A percentile compares a stretch with the other conserved stretches of the same genome.
Conservation (phyloP, 2,329 filamentous ascomycete genomes). For the Ophiostoma sp. region DNA sequence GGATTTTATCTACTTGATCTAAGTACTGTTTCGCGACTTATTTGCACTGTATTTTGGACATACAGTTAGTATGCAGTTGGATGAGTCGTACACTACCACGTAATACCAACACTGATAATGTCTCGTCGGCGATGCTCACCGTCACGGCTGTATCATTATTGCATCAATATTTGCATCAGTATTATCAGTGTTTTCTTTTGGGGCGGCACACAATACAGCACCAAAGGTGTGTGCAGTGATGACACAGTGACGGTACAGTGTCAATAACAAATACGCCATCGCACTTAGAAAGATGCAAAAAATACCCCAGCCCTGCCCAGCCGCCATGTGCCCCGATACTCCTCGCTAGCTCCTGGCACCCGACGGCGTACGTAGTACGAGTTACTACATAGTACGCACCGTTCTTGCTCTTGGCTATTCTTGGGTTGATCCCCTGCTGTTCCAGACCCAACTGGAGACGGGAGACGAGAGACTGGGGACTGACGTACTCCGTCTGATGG, state of each 20-base stretch:
- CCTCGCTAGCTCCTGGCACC: background rate
- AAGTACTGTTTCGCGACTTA: background rate
- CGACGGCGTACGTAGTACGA: background rate
- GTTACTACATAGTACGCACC: background rate
- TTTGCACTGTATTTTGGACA: conserved; percentile 12
- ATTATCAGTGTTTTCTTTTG: background rate
- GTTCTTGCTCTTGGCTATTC: background rate
- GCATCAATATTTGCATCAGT: background rate
- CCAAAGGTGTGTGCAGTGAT: background rate
- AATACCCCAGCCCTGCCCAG: conserved; percentile 4
- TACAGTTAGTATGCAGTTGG: background rate
- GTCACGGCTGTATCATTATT: background rate
- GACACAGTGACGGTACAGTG: background rate
- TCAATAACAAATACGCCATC: background rate
- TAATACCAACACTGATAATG: background rate
- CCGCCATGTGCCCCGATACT: background rate
- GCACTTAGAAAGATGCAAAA: background rate
- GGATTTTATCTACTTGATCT: background rate
- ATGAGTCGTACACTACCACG: background rate
- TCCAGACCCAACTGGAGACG: conserved; percentile 10
- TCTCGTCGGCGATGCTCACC: background rate
- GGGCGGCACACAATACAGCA: background rate
- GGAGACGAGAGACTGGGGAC: background rate
- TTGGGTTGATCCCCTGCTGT: background rate
- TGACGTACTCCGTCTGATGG: background rate